Conservation (phyloP, 768 basidiomycete genomes). For the Boletus vermiculosoides region DNA sequence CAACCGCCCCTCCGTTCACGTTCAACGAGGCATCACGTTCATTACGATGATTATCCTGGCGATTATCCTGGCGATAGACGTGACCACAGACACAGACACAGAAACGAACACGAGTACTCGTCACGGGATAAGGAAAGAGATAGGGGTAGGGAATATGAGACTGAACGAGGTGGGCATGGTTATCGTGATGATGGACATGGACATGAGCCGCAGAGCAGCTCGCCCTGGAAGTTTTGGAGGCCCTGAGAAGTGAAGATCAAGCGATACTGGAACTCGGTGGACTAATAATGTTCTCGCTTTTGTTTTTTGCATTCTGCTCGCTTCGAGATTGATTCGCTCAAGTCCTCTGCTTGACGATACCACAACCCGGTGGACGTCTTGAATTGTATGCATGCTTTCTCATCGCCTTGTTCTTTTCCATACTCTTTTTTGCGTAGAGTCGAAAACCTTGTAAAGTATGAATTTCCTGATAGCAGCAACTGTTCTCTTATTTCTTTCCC, state of each 20-base stretch:
- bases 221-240: slow-evolving; percentile 16
- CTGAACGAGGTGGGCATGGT: background rate
- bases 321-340: background rate
- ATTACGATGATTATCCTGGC: slow-evolving; percentile 7
- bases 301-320: background rate
- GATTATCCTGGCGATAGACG: slow-evolving; percentile 11
- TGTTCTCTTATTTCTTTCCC: background rate
- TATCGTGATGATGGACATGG: slow-evolving; percentile 6
- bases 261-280: background rate
- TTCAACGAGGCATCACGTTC: slow-evolving; percentile 19
- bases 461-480: background rate
- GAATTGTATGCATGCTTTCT: slow-evolving; percentile 1
- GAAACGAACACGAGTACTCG: slow-evolving; percentile 12
- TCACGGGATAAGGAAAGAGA: slow-evolving; percentile 10
- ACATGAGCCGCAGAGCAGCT: background rate
- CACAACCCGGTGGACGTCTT: background rate
- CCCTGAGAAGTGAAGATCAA: slow-evolving; percentile 2
- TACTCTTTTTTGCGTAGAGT: background rate
- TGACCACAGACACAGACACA: slow-evolving; percentile 13
- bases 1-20: slow-evolving; percentile 16
- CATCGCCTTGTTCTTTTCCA: background rate
- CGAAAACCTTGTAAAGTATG: background rate
- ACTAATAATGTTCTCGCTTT: background rate
- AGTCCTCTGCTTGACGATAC: slow-evolving; percentile 5
- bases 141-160: slow-evolving; percentile 4